Base-by-base conservation (phyloP, 106 monocot species). In the Apostasia shenzhenica region DNA sequence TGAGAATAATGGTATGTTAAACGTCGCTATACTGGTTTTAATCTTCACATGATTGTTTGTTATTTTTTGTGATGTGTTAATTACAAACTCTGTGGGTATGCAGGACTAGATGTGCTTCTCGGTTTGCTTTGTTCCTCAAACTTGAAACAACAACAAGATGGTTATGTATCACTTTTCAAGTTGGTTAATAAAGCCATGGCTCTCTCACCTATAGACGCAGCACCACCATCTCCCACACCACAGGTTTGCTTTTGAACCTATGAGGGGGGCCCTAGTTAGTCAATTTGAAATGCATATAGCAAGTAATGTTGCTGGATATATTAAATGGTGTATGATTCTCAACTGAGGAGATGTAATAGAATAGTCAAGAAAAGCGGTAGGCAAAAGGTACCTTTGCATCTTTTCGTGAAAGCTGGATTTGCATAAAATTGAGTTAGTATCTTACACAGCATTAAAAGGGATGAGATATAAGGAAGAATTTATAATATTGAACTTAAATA, bases 161-260 rank as follows among this genome's bases (percentile, higher is more conserved):
- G 90, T 63, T 87, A 87, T 61, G 73, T 71, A 41, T 93, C 99
- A 57, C 66, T 99, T 14, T 87, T 78, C 70, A 92, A 87, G 70
- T 75, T 99, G 77, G 90, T 90, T 57, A 99, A 90, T 75, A 93
- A 99, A 75, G 85, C 87, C 61, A 85, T 79, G 66, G 53, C 87
- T 71, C 83, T 88, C 49, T 99, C 93, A 83, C 81, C 90, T 2
- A 72, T 99, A 71, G 93, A 99, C 80, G 85, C 92, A 68, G 90
- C 90, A n/a, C 93, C 99, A 78, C 93, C 83, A 60, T 93, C 99
- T 38, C 99, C 99, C 68, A 99, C 84, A 66, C 91, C 91, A 11
- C 88, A 92, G 91, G 95, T 95, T 75, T 56, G 60, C 51, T 45
- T 49, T 51, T 26, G 26, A 26, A 26, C 45, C 11, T 44, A 13